Conservation (phyloP, 805 yeast species). For the Candida krabiensis region DNA sequence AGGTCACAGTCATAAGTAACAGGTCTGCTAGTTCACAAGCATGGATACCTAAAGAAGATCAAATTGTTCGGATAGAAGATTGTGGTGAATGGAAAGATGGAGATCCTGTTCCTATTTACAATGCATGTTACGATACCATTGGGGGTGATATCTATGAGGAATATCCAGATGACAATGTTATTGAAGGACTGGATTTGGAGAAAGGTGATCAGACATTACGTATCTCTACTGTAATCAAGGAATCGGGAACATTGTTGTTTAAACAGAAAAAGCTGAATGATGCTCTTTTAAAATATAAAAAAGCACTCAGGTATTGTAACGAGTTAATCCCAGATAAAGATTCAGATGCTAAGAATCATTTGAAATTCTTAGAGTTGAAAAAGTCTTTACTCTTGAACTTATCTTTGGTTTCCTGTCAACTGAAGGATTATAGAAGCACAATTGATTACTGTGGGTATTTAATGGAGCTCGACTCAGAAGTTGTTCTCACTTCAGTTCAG, state of each 20-base stretch:
- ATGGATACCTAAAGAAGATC: constrained; percentile 38
- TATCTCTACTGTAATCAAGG: constrained; percentile 59
- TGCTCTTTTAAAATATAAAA: constrained; percentile 62
- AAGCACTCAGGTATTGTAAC: constrained; percentile 66
- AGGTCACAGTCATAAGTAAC: constrained; percentile 43
- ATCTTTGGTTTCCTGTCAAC: constrained; percentile 53
- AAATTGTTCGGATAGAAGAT: constrained; percentile 47
- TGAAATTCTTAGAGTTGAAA: constrained; percentile 50
- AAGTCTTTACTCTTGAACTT: constrained; percentile 56
- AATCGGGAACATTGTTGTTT: constrained; percentile 62
- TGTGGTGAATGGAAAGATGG: constrained; percentile 64
- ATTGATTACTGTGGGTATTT: constrained; percentile 56
- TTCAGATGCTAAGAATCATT: constrained; percentile 51
- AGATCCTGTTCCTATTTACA: constrained; percentile 56
- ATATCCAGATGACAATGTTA: constrained; percentile 71
- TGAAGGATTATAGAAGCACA: constrained; percentile 48
- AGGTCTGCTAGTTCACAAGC: constrained; percentile 16
- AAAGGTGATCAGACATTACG: constrained; percentile 44
- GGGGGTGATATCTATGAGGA: constrained; percentile 79
- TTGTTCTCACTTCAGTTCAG: constrained; percentile 24
- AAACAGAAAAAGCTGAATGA: constrained; percentile 50
- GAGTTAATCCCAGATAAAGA: constrained; percentile 73
- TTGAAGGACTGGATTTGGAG: constrained; percentile 57
- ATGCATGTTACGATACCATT: constrained; percentile 58
- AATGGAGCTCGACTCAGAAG: constrained; percentile 45